Evolutionary conservation across 208 protist genomes (phyloP), one percentile per base, ranked within the genome.

Genomic region (Herpetomonas samuelpessoai): DNA sequence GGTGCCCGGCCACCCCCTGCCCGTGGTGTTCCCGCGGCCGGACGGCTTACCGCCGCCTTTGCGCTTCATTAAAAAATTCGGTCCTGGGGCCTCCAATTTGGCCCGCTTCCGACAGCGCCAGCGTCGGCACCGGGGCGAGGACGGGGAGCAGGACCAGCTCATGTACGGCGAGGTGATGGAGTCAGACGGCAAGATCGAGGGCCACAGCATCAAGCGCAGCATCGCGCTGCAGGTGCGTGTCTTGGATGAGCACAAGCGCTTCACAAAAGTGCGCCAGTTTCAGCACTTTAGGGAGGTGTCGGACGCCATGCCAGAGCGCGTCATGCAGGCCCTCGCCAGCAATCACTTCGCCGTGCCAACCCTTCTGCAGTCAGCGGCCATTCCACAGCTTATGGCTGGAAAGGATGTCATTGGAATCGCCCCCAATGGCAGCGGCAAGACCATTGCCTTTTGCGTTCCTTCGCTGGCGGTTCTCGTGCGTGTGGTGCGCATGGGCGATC

Each of bases 371-470:
- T 79, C 75, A 0, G 83, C 86, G 2, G 81, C 74, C 9, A 79
- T 97, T 31, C 89, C 91, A 28, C 73, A 84, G 39, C 63, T 96
- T 25, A 75, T 96, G 63, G 62, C 58, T 10, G 95, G 97, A 27
- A 58, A 77, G 7, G 93, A 99, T 76, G 57, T 99, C 28, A 70
- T 99, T 35, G 97, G 86, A 25, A 66, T 92, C 29, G 92, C 97
- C 10, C 85, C 92, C 41, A 98, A 97, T n/a, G 98, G 98, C 53
- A 95, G 80, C 49, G 98, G 98, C 19, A 98, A 98, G 65, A 99
- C 97, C 4, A 82, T 97, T 3, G 95, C 97, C 6, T 99, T 98
- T 76, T 90, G 95, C n/a, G 67, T 99, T 12, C 97, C 96, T 0
- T 70, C 85, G 10, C 68, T 92, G n/a, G 68, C 81, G 3, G 49